Evolutionary conservation across 805 yeast species (phyloP).

Genomic region (Candida berthetii): DNA sequence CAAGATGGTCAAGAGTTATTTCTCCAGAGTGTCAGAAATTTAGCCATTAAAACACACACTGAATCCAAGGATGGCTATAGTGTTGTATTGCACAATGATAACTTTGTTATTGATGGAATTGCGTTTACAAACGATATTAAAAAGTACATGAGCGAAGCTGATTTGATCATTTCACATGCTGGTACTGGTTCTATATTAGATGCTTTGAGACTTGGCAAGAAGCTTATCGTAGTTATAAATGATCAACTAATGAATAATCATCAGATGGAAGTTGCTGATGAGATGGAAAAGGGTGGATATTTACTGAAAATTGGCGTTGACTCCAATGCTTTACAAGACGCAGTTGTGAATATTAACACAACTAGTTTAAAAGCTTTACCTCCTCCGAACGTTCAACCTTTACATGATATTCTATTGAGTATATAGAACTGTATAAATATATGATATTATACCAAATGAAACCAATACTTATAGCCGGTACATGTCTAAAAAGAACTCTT

Average conservation of each 20-base stretch:
- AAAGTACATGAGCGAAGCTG: slow-evolving; percentile 36
- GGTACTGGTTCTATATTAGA: slow-evolving; percentile 91
- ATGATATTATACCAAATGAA: too few relatives aligned
- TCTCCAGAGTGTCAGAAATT: background rate
- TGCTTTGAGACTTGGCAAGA: slow-evolving; percentile 48
- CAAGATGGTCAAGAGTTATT: slow-evolving; percentile 16
- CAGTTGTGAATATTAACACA: slow-evolving; percentile 9
- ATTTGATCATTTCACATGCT: slow-evolving; percentile 81
- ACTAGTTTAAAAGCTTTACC: slow-evolving; percentile 14
- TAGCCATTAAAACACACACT: background rate
- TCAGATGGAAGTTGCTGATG: slow-evolving; percentile 70
- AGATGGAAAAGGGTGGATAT: slow-evolving; percentile 31
- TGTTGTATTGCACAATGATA: background rate
- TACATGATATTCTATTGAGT: slow-evolving; percentile 14
- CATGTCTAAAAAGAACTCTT: too few relatives aligned
- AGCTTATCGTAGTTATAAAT: slow-evolving; percentile 68
- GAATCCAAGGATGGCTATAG: background rate
- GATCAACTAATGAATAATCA: slow-evolving; percentile 79
- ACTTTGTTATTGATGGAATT: slow-evolving; percentile 36
- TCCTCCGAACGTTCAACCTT: slow-evolving; percentile 12
- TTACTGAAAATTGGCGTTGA: slow-evolving; percentile 16
- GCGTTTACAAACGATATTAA: slow-evolving; percentile 36
- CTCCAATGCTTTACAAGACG: slow-evolving; percentile 9
- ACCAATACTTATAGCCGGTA: too few relatives aligned
- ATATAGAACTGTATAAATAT: background rate